Evolutionary conservation across 2,329 filamentous ascomycete genomes (phyloP), one percentile per base, ranked within the genome.

Genomic region (Colletotrichum sojae): DNA sequence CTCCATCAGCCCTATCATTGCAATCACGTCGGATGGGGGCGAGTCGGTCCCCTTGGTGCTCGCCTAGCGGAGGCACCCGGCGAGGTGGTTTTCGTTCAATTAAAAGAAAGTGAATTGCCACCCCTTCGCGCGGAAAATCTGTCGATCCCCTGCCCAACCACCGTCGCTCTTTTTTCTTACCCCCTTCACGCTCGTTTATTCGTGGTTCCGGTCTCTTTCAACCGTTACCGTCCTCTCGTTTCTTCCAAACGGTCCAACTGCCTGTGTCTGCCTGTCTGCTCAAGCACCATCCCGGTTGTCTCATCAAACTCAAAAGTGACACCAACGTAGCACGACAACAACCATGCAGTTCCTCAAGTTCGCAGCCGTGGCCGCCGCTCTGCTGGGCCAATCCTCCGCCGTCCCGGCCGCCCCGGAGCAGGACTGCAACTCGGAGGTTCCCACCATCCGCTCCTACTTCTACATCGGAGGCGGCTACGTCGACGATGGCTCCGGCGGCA

Each of bases 381-480:
- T 71, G 31, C 49, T 71, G 57, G 67, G 67, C 25, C 56, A 62
- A 40, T 55, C 61, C 22, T 62, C 31, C 25, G 69, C 66, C 39
- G 39, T 58, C 43, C 57, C 57, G 46, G 36, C 31, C 31, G 31
- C 25, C 20, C 61, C 40, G 39, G 61, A 57, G 16, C n/a, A 27
- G 49, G 39, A 46, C 18, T 61, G 22, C 51, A 22, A 66, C 22
- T 59, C 63, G 18, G 70, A 76, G 51, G 55, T 61, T 9, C 69
- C 75, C 9, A 64, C 71, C 18, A 72, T 74, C 49, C 76, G 76
- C 48, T 72, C 70, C 43, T 77, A 73, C 67, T 81, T 82, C 73
- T 82, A 80, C 63, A 74, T 78, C 6, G 81, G 80, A 39, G 81
- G 81, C 5, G 67, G 73, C 4, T 83, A 82, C 70, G 76, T 74